Base-by-base conservation (phyloP, 2,329 filamentous ascomycete genomes). In the Pestalotiopsis sp. region DNA sequence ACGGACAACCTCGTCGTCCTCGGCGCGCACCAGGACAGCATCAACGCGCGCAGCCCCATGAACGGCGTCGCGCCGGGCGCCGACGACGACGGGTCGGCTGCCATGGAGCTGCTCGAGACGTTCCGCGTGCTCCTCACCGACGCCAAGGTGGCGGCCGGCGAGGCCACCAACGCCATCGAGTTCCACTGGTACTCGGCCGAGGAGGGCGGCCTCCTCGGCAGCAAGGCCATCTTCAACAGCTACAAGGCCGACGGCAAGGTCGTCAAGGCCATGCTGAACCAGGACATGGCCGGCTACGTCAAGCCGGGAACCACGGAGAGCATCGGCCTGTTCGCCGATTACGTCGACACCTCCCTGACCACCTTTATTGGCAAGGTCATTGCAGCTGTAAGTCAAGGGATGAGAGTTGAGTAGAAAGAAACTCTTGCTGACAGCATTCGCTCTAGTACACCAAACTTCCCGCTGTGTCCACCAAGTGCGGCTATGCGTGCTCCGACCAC, bases 171-270 rank as follows among this genome's bases (percentile, higher is more conserved):
- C 78, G 94, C 92, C 0, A 81, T 96, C 69, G 93, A 96, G 80
- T 95, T 95, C 78, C 92, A 95, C 78, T 96, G 92, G 92, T 95
- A 95, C 80, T 91, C 90, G 3, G 93, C 92, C 1, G 93, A 96
- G 75, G 93, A 96, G 77, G 92, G 91, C 11, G 93, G 93, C 17
- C 83, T 96, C 57, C 86, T 95, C 0, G 93, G 93, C 64, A 92
- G 90, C 68, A 91, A 93, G 38, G 81, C 79, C 27, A 79, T 84
- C 67, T 83, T 83, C 70, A 74, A 79, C 27, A 71, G 76, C 56
- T 84, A 84, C 69, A 71, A 75, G 64, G 71, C 73, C 0, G 70
- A 73, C 3, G 75, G 75, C 3, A 74, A 74, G 1, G 75, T 80
- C 36, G 78, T 84, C 68, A 78, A 78, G 68, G 80, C 80, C 14